Evolutionary conservation across 1,284 basidiomycete species (phyloP).

Genomic region (Pseudozyma pruni): DNA sequence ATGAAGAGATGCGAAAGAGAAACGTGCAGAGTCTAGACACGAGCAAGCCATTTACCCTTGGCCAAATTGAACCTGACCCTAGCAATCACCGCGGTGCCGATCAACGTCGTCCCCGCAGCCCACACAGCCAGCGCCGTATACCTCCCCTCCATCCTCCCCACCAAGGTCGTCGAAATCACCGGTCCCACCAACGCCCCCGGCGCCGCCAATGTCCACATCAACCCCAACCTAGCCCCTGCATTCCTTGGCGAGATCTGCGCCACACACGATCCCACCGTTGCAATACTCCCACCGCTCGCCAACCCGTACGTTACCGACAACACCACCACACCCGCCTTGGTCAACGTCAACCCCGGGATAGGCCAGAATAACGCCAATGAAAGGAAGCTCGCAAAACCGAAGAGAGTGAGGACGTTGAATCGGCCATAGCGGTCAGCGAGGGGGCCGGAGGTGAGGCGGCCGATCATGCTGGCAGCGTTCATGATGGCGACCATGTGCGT

Average conservation of each 20-base stretch:
- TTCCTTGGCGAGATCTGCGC: slow-evolving; percentile 31
- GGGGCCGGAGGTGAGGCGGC: slow-evolving; percentile 34
- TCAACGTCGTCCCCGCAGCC: slow-evolving; percentile 28
- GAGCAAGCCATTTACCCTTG: slow-evolving; percentile 22
- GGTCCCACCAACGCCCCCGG: slow-evolving; percentile 43
- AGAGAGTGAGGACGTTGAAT: slow-evolving; percentile 39
- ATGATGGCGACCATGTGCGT: slow-evolving; percentile 44
- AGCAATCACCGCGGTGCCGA: slow-evolving; percentile 31
- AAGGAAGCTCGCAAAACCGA: slow-evolving; percentile 23
- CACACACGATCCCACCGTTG: slow-evolving; percentile 30
- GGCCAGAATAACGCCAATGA: slow-evolving; percentile 40
- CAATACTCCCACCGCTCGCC: slow-evolving; percentile 38
- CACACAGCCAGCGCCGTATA: slow-evolving; percentile 43
- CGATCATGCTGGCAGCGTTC: slow-evolving; percentile 38
- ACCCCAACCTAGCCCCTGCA: slow-evolving; percentile 27
- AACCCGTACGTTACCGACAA: slow-evolving; percentile 34
- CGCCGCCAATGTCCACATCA: slow-evolving; percentile 42
- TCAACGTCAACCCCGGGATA: slow-evolving; percentile 33
- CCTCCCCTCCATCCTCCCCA: slow-evolving; percentile 23
- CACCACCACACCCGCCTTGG: slow-evolving; percentile 33
- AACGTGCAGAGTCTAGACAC: slow-evolving; percentile 16
- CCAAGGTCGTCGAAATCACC: slow-evolving; percentile 31
- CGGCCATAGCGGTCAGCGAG: slow-evolving; percentile 36
- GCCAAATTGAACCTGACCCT: slow-evolving; percentile 28
- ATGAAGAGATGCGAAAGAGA: neutral